A percentile compares a stretch with the other conserved stretches of the same genome.
These are phyloP conservation scores for Flaveria brownii DNA, from an alignment of 129 eudicot genomes.

Conservation along the genomic window DNA sequence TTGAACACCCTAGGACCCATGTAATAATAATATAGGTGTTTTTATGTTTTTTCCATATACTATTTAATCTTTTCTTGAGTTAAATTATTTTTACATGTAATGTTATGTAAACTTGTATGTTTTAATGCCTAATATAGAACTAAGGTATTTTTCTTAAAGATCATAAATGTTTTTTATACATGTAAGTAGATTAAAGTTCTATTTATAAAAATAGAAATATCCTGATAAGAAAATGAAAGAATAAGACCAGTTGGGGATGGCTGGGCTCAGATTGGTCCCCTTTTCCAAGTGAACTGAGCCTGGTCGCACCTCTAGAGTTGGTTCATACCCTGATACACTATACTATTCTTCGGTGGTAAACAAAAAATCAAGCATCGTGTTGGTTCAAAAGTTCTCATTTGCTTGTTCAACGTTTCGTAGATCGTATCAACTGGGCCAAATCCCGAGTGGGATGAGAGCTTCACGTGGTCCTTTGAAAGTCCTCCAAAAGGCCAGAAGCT, in stretches of 20 bases:
- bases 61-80: too few relatives aligned
- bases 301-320: neutral
- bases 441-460: slow-evolving; percentile 97
- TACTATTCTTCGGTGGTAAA: neutral
- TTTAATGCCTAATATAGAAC: too few relatives aligned
- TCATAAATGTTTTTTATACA: neutral
- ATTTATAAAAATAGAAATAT: neutral
- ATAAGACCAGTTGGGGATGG: neutral
- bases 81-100: too few relatives aligned
- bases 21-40: too few relatives aligned
- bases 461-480: slow-evolving; percentile 94
- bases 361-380: neutral
- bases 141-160: too few relatives aligned
- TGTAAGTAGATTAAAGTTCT: neutral
- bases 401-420: slow-evolving; percentile 42
- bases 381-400: slow-evolving; percentile 10
- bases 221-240: neutral
- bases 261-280: too few relatives aligned
- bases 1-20: too few relatives aligned
- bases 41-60: too few relatives aligned
- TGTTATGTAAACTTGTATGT: too few relatives aligned
- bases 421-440: slow-evolving; percentile 88
- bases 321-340: slow-evolving; percentile 1
- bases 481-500: slow-evolving; percentile 99
- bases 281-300: neutral